Percentiles rank a stretch among this genome's conserved stretches.
These are phyloP conservation scores for Polytrichum formosum DNA, from an alignment of 225 moss, liverwort and hornwort genomes.

Conservation along the genomic window DNA sequence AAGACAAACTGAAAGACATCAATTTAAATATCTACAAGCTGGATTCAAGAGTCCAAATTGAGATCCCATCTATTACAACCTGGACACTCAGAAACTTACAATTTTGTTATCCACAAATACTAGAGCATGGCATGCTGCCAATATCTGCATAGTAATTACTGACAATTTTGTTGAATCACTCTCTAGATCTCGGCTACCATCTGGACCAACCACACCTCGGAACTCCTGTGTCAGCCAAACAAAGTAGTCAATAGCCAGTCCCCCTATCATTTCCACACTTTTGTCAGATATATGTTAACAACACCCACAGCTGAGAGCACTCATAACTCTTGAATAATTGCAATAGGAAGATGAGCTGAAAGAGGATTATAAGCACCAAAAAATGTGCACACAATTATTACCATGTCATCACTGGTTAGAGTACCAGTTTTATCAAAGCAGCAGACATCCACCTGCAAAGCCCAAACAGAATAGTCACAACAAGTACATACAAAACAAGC, in stretches of 20 bases:
- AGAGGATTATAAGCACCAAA: background rate
- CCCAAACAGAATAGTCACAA: constrained; percentile 1
- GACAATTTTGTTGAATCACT: constrained; percentile 66
- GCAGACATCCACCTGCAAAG: constrained; percentile 87
- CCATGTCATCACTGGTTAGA: constrained; percentile 98
- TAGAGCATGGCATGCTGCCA: constrained; percentile 94
- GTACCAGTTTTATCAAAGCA: constrained; percentile 99
- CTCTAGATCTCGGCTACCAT: constrained; percentile 50
- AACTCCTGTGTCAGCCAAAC: constrained; percentile 58
- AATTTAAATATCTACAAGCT: background rate
- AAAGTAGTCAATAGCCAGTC: constrained; percentile 2
- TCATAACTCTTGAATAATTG: background rate
- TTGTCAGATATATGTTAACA: too few species aligned
- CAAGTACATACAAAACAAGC: background rate
- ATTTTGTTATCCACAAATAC: constrained; percentile 96
- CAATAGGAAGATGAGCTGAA: background rate
- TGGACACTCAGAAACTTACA: constrained; percentile 38
- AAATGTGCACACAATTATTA: constrained; percentile 12
- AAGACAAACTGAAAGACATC: background rate
- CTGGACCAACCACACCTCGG: constrained; percentile 76
- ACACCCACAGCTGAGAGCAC: too few species aligned
- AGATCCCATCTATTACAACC: background rate
- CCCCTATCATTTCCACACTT: too few species aligned
- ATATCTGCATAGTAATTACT: constrained; percentile 57
- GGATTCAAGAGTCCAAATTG: background rate